Base-by-base conservation (phyloP, 2,329 filamentous ascomycete species). In the Plenodomus biglobosus region DNA sequence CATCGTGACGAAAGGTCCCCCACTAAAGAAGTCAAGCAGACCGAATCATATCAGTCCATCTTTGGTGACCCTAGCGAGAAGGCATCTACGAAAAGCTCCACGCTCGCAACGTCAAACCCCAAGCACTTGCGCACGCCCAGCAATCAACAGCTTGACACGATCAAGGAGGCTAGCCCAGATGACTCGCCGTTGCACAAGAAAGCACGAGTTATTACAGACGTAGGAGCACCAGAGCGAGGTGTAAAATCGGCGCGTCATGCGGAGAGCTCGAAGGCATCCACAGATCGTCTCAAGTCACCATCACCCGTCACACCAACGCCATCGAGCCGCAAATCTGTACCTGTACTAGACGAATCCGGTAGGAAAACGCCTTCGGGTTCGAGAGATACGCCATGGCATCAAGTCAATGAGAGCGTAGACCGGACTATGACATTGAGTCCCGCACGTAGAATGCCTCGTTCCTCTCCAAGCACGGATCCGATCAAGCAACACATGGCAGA, bases 151-250 rank as follows among this genome's bases (percentile, higher is more conserved):
- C 76, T 84, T 8, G 74, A 78, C 17, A 73, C 79, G 1, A 83
- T 84, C 54, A 73, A 73, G 24, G 81, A 84, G 62, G 74, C 73
- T 46, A 72, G 68, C 42, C 75, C 76, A 38, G 74, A 76, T 45
- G 70, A 74, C 38, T 71, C 69, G 37, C 59, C 65, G 8, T 56
- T 73, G 24, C 62, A 64, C 51, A 75, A 76, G 62, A 74, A 75
- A 61, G 71, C 74, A 58, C 76, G 75, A 13, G 64, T 71, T 6
- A 55, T 70, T 17, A 68, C 70, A 16, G 75, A 77, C 49, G 60
- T 75, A 38, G 75, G 74, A 15, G 68, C 70, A 11, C 72, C 72
- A 30, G 75, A 76, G 13, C 69, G 66, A 45, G 69, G 69, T 35
- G 64, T 73, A 52, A 79, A 78, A 55, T 66, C 72, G 65, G 45